Conservation (phyloP, 805 yeast species). For the Hanseniaspora singularis region DNA sequence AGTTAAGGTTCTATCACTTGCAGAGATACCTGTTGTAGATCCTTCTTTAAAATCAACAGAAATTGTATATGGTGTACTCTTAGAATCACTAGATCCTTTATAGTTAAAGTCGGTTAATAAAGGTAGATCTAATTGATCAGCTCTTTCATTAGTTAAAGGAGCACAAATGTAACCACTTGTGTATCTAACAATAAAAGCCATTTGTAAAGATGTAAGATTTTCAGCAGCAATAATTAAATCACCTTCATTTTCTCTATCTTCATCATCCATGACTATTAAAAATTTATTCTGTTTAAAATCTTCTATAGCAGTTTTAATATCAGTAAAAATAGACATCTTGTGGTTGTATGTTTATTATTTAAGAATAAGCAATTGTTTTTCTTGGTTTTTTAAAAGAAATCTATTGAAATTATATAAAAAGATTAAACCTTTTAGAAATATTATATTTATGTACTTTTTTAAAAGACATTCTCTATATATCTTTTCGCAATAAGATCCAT, state of each 20-base stretch:
- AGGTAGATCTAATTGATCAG: slow-evolving; percentile 70
- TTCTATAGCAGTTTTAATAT: slow-evolving; percentile 26
- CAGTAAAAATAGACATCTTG: slow-evolving; percentile 17
- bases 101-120: slow-evolving; percentile 39
- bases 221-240: slow-evolving; percentile 92
- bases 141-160: slow-evolving; percentile 66
- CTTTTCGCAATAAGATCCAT: too few relatives aligned
- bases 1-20: slow-evolving; percentile 84
- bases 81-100: slow-evolving; percentile 54
- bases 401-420: too few relatives aligned
- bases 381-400: too few relatives aligned
- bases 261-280: slow-evolving; percentile 93
- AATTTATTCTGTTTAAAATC: slow-evolving; percentile 38
- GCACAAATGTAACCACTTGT: slow-evolving; percentile 90
- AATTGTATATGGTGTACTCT: slow-evolving; percentile 93
- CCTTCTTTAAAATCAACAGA: slow-evolving; percentile 79
- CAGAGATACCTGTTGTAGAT: slow-evolving; percentile 94
- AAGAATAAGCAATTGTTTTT: too few relatives aligned
- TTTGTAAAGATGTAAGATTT: slow-evolving; percentile 59
- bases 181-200: slow-evolving; percentile 87
- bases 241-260: slow-evolving; percentile 92
- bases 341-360: slow-evolving; percentile 3
- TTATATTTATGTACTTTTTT: too few relatives aligned
- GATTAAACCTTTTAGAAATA: too few relatives aligned
- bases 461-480: too few relatives aligned